Evolutionary conservation across 2,329 filamentous ascomycete species (phyloP).

Genomic region (Ophiocordyceps camponoti-saundersi): DNA sequence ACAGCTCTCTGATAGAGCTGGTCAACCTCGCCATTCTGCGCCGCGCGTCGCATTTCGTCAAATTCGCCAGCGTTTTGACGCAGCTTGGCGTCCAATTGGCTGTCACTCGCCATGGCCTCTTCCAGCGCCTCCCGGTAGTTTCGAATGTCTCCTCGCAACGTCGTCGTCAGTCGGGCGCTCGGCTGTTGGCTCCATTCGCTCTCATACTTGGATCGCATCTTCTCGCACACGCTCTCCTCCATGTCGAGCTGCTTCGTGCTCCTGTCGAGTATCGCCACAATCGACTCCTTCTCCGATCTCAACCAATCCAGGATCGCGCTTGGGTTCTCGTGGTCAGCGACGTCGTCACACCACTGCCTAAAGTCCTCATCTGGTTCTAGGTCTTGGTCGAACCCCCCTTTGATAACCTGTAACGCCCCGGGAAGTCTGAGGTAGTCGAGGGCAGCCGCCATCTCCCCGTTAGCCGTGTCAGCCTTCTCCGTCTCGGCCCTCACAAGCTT

Average conservation of each 20-base stretch:
- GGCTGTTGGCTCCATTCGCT: constrained; percentile 95
- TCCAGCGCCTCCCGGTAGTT: constrained; percentile 81
- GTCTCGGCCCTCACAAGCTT: constrained; percentile 88
- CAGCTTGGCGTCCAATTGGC: constrained; percentile 66
- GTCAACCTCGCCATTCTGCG: constrained; percentile 73
- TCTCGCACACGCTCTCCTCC: constrained; percentile 96
- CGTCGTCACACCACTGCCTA: constrained; percentile 80
- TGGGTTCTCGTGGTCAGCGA: constrained; percentile 73
- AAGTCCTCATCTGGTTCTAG: constrained; percentile 82
- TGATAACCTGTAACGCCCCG: constrained; percentile 74
- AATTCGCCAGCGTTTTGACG: constrained; percentile 78
- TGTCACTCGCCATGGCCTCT: constrained; percentile 75
- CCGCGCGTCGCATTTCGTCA: constrained; percentile 85
- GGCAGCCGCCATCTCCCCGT: constrained; percentile 90
- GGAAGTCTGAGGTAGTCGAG: constrained; percentile 87
- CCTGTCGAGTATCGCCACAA: constrained; percentile 56
- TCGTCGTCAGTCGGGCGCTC: constrained; percentile 75
- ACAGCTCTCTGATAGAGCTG: constrained; percentile 77
- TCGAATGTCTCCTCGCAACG: constrained; percentile 69
- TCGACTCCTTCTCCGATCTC: constrained; percentile 58
- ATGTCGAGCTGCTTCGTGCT: constrained; percentile 83
- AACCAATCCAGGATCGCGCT: constrained; percentile 63
- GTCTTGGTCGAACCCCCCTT: constrained; percentile 84
- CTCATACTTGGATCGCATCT: constrained; percentile 97
- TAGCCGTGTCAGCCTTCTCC: constrained; percentile 80